Evolutionary conservation across 2,329 filamentous ascomycete genomes (phyloP), one percentile per base, ranked within the genome.

Genomic region (Macrophomina pseudophaseolina): DNA sequence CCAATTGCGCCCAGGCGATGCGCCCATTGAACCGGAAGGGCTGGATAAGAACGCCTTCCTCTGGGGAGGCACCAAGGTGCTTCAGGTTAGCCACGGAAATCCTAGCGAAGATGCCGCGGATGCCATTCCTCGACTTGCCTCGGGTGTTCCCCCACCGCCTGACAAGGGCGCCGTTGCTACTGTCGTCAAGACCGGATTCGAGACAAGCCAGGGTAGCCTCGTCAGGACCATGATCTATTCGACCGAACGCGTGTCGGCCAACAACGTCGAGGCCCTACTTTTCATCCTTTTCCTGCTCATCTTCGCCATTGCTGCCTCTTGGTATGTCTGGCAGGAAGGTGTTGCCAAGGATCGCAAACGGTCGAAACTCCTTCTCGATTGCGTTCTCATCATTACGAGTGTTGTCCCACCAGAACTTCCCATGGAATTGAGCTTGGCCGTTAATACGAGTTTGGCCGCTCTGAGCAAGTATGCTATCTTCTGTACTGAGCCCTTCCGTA

Each of bases 221-320:
- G 95, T 99, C 68, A 91, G 95, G 69, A 99, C 95, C 72, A 99
- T 99, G 95, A 99, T 99, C 75, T 99, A 97, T 83, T 97, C 96
- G 1, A 99, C 95, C 1, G 95, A 99, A 80, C 93, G 94, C 71
- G 94, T 99, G 30, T 98, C 94, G n/a, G 95, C 95, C 72, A 97
- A 97, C 82, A 98, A 99, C 75, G 90, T 90, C 52, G 95, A 99
- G 80, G 95, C 95, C 1, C 83, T 99, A n/a, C 86, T 97, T 68
- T 99, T 99, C 83, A 99, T 99, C 71, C 86, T 99, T 68, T 99
- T 99, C 85, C 86, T 99, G 33, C 87, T 97, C 65, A 87, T 98
- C 73, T 99, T 99, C 81, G 96, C 96, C 73, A 88, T 99, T 77
- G 96, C 95, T 66, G 95, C 95, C 63, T 97, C 95, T 12, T 97